phyloP scores from a whole-genome alignment of 495 filamentous ascomycete genomes.

The Aspergillus campestris region DNA sequence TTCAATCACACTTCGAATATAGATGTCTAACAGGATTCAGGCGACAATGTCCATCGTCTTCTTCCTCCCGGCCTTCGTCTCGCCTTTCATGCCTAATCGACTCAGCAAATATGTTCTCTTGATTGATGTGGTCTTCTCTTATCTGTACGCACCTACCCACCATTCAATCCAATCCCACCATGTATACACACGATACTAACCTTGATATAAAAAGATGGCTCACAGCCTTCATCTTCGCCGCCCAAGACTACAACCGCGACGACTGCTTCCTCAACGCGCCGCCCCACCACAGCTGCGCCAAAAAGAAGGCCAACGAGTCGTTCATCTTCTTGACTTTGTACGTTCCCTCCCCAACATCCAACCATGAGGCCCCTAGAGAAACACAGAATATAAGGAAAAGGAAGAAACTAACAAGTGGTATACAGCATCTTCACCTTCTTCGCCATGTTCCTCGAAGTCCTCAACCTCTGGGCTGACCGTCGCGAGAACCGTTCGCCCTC shows the following conservation, averaged over 20 bases:
- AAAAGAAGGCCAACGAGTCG: slow-evolving; percentile 44
- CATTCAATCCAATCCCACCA: neutral
- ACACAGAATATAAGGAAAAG: too few species aligned
- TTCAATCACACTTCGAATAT: neutral
- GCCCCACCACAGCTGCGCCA: slow-evolving; percentile 18
- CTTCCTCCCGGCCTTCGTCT: slow-evolving; percentile 49
- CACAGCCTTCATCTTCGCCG: slow-evolving; percentile 51
- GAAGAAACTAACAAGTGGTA: neutral
- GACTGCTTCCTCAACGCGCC: slow-evolving; percentile 27
- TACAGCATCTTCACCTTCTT: slow-evolving; percentile 38
- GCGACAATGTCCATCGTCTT: slow-evolving; percentile 48
- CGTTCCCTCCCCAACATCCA: slow-evolving; percentile 5
- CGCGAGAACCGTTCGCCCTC: slow-evolving; percentile 13
- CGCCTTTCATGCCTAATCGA: slow-evolving; percentile 36
- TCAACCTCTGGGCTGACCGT: slow-evolving; percentile 39
- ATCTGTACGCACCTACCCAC: slow-evolving; percentile 34
- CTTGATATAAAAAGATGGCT: too few species aligned
- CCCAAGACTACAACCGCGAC: slow-evolving; percentile 43
- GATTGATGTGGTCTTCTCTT: slow-evolving; percentile 55
- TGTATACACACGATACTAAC: slow-evolving; percentile 2
- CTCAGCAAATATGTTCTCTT: slow-evolving; percentile 38
- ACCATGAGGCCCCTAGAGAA: neutral
- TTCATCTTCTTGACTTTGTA: slow-evolving; percentile 59
- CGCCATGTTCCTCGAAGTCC: slow-evolving; percentile 45
- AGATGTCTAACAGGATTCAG: slow-evolving; percentile 17